Base-by-base conservation (phyloP, 1,284 basidiomycete genomes). In the Lentinula novae-zelandiae region DNA sequence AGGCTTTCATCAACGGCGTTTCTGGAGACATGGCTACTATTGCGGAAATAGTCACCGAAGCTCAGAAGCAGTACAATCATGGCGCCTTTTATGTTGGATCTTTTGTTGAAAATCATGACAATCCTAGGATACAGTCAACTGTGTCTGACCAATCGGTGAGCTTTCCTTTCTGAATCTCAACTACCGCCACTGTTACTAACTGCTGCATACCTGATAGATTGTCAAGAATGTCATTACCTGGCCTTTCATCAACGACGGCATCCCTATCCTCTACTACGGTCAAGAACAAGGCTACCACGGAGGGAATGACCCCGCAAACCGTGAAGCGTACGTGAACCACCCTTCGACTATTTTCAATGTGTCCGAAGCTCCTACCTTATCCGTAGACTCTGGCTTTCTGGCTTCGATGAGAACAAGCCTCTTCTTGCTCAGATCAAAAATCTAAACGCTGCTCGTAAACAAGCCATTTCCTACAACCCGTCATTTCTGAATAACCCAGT, bases 51-150 rank as follows among this genome's bases (percentile, higher is more conserved):
- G 78, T 84, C 49, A 66, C 71, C 44, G 68, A 73, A 22, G 72
- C 80, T 0, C 82, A 85, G 64, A 66, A 70, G 2, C 68, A 76
- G 31, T 85, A 85, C 66, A 75, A 78, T 61, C 67, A 70, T 52
- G 79, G 84, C 53, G 68, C 78, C 2, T 78, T 79, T 36, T 67
- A 82, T 49, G 76, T 86, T 0, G 89, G 87, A 20, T 86, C 88
- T 50, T 93, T 93, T 76, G 73, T 92, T 49, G 91, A 93, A 72
- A 92, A 92, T 71, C 91, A 92, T 65, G 90, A 93, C 70, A 76
- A 90, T 57, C 84, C 89, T 1, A 79, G 90, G 46, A 89, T 89
- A 74, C 75, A 79, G 57, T 83, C 82, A 64, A 68, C 74, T 49
- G 83, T 77, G 5, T 67, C 71, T n/a, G 84, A 85, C 36, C 42